Evolutionary conservation across 108 stramenopile genomes (phyloP), one percentile per base, ranked within the genome.

Genomic region (Cyclostephanos tholiformis): DNA sequence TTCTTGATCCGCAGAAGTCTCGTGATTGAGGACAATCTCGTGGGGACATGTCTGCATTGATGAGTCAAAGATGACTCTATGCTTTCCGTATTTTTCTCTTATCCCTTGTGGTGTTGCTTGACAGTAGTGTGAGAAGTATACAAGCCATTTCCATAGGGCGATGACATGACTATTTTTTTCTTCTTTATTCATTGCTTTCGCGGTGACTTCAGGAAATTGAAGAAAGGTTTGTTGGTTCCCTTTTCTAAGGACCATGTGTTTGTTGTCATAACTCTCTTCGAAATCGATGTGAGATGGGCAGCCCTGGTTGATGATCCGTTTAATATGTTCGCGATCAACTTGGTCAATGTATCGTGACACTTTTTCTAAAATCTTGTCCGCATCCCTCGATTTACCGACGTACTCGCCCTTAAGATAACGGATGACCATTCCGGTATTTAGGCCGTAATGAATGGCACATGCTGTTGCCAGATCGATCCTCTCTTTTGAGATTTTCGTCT

Each of bases 141-240:
- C 16, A 2, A 70, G 12, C 32, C 52, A 46, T 10, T 25, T 8
- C 2, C n/a, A 2, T 11, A 70, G 10, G 27, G 70, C 25, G 4
- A 61, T n/a, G 2, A 71, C 19, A 19, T 71, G 70, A 19, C 70
- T 71, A 25, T 62, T 19, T 22, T 30, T 60, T 25, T 71, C 70
- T 61, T 61, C 58, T n/a, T 71, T 71, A 12, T 61, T 61, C 70
- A 71, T 71, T 48, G 58, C 20, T 48, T 50, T 46, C 2, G 12
- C 26, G 4, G 41, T 41, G 41, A 41, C 41, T 41, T 41, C 41
- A 4, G 41, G 41, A 7, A 41, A 41, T 41, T 41, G 41, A 4
- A 41, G 9, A 12, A 41, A 41, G n/a, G 41, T 53, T 10, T 43
- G 23, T 20, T 61, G 59, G n/a, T 71, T 70, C 4, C 69, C 69